Percentiles rank a stretch among this genome's conserved stretches.
phyloP scores from a whole-genome alignment of 1,139 yeast genomes.

The Maudiozyma humilis region DNA sequence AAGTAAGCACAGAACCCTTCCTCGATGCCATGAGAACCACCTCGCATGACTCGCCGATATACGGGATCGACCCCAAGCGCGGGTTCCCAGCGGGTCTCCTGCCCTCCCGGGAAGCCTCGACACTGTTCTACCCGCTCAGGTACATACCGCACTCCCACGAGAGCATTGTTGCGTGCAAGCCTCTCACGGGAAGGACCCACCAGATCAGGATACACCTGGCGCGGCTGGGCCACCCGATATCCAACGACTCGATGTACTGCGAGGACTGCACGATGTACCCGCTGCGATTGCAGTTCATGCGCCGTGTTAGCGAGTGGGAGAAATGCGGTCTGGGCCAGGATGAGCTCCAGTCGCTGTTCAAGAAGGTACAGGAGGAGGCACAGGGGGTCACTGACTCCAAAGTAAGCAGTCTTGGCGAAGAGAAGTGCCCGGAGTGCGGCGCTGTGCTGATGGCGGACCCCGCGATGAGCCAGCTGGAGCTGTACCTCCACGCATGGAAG shows the following conservation, averaged over 20 bases:
- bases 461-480: slow-evolving; percentile 33
- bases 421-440: slow-evolving; percentile 41
- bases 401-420: background rate
- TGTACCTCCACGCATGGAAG: slow-evolving; percentile 54
- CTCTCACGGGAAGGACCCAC: slow-evolving; percentile 69
- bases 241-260: slow-evolving; percentile 56
- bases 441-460: slow-evolving; percentile 37
- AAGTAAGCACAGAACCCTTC: slow-evolving; percentile 1
- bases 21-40: background rate
- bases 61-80: slow-evolving; percentile 62
- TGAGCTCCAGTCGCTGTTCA: slow-evolving; percentile 26
- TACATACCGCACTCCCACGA: slow-evolving; percentile 35
- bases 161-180: slow-evolving; percentile 55
- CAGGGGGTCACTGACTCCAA: slow-evolving; percentile 10
- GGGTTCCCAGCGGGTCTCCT: slow-evolving; percentile 28
- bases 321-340: slow-evolving; percentile 42
- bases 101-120: slow-evolving; percentile 34
- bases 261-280: slow-evolving; percentile 24
- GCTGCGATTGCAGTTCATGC: slow-evolving; percentile 24
- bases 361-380: slow-evolving; percentile 22
- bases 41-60: slow-evolving; percentile 41
- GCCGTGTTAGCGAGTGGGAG: slow-evolving; percentile 69
- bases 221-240: slow-evolving; percentile 58
- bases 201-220: slow-evolving; percentile 70
- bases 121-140: slow-evolving; percentile 34